phyloP scores from a whole-genome alignment of 495 filamentous ascomycete genomes.

The Sabuloglossum arenarium region DNA sequence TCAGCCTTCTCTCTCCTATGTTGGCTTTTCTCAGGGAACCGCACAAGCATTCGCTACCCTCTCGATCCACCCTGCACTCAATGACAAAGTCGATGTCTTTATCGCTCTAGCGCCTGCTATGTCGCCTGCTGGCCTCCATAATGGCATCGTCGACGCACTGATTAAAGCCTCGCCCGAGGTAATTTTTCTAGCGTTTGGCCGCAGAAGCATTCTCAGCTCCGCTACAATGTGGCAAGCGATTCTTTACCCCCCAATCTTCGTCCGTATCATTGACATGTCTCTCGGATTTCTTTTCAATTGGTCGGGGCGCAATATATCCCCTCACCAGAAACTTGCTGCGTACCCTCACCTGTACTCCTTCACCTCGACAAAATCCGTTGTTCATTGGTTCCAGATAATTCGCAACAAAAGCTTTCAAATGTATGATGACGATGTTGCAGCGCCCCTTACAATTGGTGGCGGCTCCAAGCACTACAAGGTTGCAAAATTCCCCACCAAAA shows the following conservation, averaged over 20 bases:
- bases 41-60: constrained; percentile 91
- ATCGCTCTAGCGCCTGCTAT: constrained; percentile 95
- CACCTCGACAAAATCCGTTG: constrained; percentile 84
- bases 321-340: constrained; percentile 83
- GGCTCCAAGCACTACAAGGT: constrained; percentile 62
- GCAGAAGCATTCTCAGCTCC: constrained; percentile 76
- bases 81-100: constrained; percentile 87
- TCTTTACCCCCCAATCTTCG: constrained; percentile 85
- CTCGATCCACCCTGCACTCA: constrained; percentile 81
- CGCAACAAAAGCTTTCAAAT: constrained; percentile 89
- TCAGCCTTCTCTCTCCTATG: constrained; percentile 75
- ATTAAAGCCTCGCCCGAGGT: constrained; percentile 88
- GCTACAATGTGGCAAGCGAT: constrained; percentile 96
- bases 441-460: constrained; percentile 28
- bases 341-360: constrained; percentile 94
- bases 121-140: constrained; percentile 78
- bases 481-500: constrained; percentile 85
- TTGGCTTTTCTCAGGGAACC: constrained; percentile 93
- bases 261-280: constrained; percentile 66
- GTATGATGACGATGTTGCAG: constrained; percentile 84
- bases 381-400: constrained; percentile 99
- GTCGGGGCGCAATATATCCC: constrained; percentile 66
- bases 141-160: constrained; percentile 73
- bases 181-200: constrained; percentile 85
- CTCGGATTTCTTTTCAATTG: constrained; percentile 75